Evolutionary conservation across 345 rosid species (phyloP), one percentile per base, ranked within the genome.

Genomic region (Lumnitzera littorea): DNA sequence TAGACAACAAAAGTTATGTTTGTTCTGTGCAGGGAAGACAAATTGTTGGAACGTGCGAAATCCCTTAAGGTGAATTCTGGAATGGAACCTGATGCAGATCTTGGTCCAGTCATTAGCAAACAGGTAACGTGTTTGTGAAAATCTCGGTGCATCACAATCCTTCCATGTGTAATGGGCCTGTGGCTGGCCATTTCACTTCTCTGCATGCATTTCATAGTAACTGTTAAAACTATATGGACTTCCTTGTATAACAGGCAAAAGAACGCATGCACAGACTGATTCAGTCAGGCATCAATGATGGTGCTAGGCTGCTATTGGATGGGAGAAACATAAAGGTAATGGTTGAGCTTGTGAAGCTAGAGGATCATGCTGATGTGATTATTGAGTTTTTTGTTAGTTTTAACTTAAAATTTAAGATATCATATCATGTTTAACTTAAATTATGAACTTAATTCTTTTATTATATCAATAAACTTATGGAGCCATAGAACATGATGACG

Each of bases 101-200:
- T 94, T 8, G 97, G 99, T 67, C 99, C 99, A 54, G 90, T 94
- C 6, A 94, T 94, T 63, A 94, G 95, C 70, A 94, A 83, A 64
- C 84, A 90, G 88, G 97, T 89, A 67, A 27, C 24, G 51, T 61
- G 13, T 13, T 1, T 46, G 4, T 0, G 12, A 50, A 31, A 36
- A 5, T 36, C 10, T 3, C 25, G 20, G 25, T 24, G 0, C 36
- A 65, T 31, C 43, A 50, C 27, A 7, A 6, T 15, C 46, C 43
- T 36, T 36, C 43, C 43, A 5, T 36, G 43, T 36, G 43, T 36
- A 9, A 36, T 36, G 43, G 43, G 7, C 7, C 43, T 36, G 1
- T 36, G 7, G 43, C 9, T 4, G 7, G 43, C 43, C 43, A 36
- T 36, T 36, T 36, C 43, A 36, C 43, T 36, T 36, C 43, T 36